Conservation (phyloP, 1,139 yeast genomes). For the Oligophagozyma castellii region DNA sequence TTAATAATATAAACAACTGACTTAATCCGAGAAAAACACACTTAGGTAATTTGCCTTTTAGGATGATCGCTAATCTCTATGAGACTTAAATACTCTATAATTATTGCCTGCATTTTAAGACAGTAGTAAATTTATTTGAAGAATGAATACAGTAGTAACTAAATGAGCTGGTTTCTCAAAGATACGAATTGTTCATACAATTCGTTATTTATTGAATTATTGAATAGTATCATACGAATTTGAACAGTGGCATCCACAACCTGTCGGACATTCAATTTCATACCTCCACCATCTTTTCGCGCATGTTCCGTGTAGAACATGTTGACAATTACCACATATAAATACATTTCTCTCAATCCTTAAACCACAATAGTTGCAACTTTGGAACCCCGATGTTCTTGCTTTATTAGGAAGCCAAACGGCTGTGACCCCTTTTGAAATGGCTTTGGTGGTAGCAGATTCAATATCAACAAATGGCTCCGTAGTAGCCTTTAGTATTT, state of each 20-base stretch:
- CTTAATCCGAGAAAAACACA: no score
- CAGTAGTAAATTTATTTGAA: no score
- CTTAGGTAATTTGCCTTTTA: no score
- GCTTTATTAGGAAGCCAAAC: slow-evolving; percentile 14
- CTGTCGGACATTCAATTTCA: slow-evolving; percentile 63
- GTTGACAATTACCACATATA: slow-evolving; percentile 64
- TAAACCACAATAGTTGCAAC: slow-evolving; percentile 55
- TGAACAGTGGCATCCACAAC: slow-evolving; percentile 77
- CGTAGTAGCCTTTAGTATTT: slow-evolving; percentile 62
- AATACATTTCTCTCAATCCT: slow-evolving; percentile 48
- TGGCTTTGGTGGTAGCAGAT: no score
- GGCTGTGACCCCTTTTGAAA: background rate
- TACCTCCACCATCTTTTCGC: slow-evolving; percentile 71
- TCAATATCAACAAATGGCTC: background rate
- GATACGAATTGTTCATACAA: no score
- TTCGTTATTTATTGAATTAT: no score
- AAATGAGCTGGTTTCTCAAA: no score
- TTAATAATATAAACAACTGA: no score
- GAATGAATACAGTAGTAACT: no score
- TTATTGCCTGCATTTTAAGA: no score
- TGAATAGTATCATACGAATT: slow-evolving; percentile 15
- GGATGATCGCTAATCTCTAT: no score
- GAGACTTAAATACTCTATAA: no score
- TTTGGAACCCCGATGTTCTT: slow-evolving; percentile 9
- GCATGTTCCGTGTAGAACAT: slow-evolving; percentile 65